Evolutionary conservation across 2,329 filamentous ascomycete species (phyloP).

Genomic region (Neopestalotiopsis rosae): DNA sequence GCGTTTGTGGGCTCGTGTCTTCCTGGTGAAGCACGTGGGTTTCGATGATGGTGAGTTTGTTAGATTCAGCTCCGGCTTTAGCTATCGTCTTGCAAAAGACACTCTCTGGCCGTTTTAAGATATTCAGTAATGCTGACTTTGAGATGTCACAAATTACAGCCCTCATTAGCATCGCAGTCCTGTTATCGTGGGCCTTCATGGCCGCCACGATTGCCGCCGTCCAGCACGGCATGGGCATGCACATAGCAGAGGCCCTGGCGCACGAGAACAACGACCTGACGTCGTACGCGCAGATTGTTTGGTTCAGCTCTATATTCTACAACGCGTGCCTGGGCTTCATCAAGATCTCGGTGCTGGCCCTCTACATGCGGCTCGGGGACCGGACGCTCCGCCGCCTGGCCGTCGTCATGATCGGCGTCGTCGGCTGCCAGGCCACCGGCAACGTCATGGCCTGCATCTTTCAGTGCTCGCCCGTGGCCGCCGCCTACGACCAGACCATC

Average conservation of each 20-base stretch:
- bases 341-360: constrained; percentile 51
- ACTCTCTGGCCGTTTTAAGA: background rate
- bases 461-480: constrained; percentile 46
- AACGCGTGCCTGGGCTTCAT: constrained; percentile 51
- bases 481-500: constrained; percentile 42
- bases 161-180: constrained; percentile 19
- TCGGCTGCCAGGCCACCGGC: constrained; percentile 43
- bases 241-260: constrained; percentile 26
- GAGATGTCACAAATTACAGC: background rate
- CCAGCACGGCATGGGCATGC: constrained; percentile 20
- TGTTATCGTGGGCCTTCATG: constrained; percentile 22
- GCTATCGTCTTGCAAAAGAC: too few relatives aligned
- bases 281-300: constrained; percentile 37
- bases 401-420: constrained; percentile 44
- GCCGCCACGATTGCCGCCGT: constrained; percentile 18
- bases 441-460: constrained; percentile 48
- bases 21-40: constrained; percentile 39
- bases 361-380: constrained; percentile 50
- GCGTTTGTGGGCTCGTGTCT: constrained; percentile 44
- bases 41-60: constrained; percentile 35
- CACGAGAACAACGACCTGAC: constrained; percentile 23
- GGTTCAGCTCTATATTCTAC: constrained; percentile 54
- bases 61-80: background rate
- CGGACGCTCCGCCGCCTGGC: constrained; percentile 39
- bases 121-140: background rate